Base-by-base conservation (phyloP, 805 yeast species). In the Metschnikowia koreensis region DNA sequence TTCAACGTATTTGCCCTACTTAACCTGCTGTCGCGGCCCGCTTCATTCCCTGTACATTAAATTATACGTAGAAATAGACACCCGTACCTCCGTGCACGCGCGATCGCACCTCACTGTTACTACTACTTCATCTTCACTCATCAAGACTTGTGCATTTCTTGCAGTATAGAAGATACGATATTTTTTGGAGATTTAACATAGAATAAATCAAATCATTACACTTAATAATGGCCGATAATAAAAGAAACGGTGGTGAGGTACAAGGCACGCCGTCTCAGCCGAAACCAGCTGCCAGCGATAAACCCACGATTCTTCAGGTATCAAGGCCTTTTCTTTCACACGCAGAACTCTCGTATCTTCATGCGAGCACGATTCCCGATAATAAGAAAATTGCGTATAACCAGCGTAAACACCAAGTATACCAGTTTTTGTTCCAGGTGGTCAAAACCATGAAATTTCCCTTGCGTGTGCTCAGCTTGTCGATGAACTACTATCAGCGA, bases 401-500 rank as follows among this genome's bases (percentile, higher is more conserved):
- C 50, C 82, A 79, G 56, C 73, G 81, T 47, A 81, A 80, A 52
- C 74, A 76, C 42, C 80, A 81, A 48, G 75, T 84, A 1, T 76
- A 82, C 51, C 80, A 77, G 50, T 81, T 81, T 57, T 61, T 84
- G 33, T 76, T 80, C 55, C 81, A 79, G 52, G 64, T 86, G 3
- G 75, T 83, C 29, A 74, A 75, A 29, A 66, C 70, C 2, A 66
- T 87, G 61, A 83, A 83, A 61, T 80, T 86, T 54, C 97, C 97
- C 0, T 70, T 86, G 17, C 74, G 84, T 45, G 84, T 89, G 1
- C 69, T 90, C 43, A 86, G 84, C 54, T 79, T 88, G 9, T 77
- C 94, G 3, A 82, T 87, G 81, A 79, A 82, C 55, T 83, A 83
- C 57, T 86, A 84, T 62, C 96, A 90, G 59, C 71, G 90, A 45